phyloP scores from a whole-genome alignment of 805 yeast genomes.

The Sugiyamaella floridensis region DNA sequence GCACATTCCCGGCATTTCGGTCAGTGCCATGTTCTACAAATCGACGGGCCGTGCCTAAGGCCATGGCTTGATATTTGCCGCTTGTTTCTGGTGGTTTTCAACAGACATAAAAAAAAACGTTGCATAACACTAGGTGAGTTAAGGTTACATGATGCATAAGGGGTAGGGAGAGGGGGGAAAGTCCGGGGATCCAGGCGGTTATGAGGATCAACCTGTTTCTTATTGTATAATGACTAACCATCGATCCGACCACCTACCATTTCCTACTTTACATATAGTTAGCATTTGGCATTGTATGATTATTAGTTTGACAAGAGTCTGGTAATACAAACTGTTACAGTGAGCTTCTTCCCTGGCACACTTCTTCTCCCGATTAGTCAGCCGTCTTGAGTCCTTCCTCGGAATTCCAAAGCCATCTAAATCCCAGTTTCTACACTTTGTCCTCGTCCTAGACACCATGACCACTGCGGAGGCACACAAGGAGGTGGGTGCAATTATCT shows the following conservation, averaged over 20 bases:
- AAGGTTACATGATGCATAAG: not conserved
- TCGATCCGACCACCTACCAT: no score
- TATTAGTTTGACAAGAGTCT: no score
- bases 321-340: no score
- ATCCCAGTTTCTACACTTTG: not conserved
- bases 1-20: not conserved
- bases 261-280: no score
- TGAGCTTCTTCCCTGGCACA: no score
- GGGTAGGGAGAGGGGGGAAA: no score
- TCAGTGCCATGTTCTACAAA: not conserved
- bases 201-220: no score
- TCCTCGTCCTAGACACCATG: not conserved
- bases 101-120: not conserved
- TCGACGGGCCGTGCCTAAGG: not conserved
- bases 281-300: no score
- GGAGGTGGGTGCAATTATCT: conserved; percentile 2
- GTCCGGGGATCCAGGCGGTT: no score
- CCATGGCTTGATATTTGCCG: no score
- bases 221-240: no score
- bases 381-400: not conserved
- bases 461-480: conserved; percentile 3
- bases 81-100: no score
- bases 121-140: not conserved
- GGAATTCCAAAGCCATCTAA: not conserved
- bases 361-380: not conserved